These are phyloP conservation scores for Extremus antarcticus DNA, from an alignment of 495 filamentous ascomycete genomes.

Conservation along the genomic window DNA sequence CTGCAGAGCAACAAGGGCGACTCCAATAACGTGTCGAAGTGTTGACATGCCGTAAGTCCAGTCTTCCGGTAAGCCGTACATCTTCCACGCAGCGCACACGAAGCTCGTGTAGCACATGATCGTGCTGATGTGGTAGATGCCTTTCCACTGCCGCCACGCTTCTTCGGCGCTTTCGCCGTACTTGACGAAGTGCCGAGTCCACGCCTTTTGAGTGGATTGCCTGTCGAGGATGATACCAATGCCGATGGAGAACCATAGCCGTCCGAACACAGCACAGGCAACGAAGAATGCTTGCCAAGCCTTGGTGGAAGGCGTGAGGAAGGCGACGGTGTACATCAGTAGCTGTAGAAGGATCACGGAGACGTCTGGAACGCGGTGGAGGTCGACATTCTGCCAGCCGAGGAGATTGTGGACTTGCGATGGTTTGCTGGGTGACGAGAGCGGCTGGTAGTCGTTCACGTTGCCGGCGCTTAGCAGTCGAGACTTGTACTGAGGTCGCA, in stretches of 20 bases:
- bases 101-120: constrained; percentile 80
- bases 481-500: constrained; percentile 21
- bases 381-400: constrained; percentile 72
- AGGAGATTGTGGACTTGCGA: constrained; percentile 67
- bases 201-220: constrained; percentile 81
- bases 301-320: constrained; percentile 66
- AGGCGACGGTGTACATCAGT: constrained; percentile 60
- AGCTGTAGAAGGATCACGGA: constrained; percentile 62
- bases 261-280: constrained; percentile 66
- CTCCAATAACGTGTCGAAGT: constrained; percentile 76
- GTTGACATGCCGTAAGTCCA: constrained; percentile 76
- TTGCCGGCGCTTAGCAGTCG: constrained; percentile 18
- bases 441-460: constrained; percentile 9
- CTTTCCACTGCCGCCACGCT: constrained; percentile 97
- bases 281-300: constrained; percentile 69
- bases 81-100: constrained; percentile 87
- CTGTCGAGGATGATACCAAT: constrained; percentile 72
- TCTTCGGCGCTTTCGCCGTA: constrained; percentile 82
- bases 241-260: constrained; percentile 85
- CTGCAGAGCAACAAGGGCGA: constrained; percentile 72
- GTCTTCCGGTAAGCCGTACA: constrained; percentile 75
- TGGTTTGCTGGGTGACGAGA: constrained; percentile 38
- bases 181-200: constrained; percentile 95
- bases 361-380: constrained; percentile 74
- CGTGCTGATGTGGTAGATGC: constrained; percentile 86